Conservation (phyloP, 2,329 filamentous ascomycete species). For the Cryphonectria naterciae region DNA sequence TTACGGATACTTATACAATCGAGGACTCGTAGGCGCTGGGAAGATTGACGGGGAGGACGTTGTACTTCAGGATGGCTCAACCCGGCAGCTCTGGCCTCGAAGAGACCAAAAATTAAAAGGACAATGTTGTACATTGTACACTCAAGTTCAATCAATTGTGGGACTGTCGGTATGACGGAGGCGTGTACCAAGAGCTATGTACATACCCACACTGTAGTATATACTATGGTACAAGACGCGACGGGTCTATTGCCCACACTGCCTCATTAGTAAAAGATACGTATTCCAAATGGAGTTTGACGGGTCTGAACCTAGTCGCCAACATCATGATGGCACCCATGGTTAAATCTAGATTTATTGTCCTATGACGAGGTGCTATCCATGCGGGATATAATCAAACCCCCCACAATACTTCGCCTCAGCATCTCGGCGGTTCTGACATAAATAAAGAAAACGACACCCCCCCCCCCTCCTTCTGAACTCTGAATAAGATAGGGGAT, state of each 20-base stretch:
- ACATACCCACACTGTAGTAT: conserved; percentile 2
- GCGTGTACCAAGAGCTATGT: not conserved
- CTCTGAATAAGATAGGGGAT: not conserved
- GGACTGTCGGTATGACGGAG: conserved; percentile 15
- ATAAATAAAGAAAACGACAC: conserved; percentile 5
- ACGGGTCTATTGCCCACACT: not conserved
- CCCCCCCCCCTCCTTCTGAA: not conserved
- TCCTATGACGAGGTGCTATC: conserved; percentile 15
- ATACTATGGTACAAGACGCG: not conserved
- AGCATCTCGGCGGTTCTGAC: conserved; percentile 6
- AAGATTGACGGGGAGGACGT: conserved; percentile 9
- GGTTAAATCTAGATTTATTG: not conserved
- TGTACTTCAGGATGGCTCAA: conserved; percentile 12
- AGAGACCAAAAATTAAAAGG: conserved; percentile 14
- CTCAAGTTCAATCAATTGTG: conserved; percentile 17
- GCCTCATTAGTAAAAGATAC: conserved; percentile 6
- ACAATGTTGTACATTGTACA: conserved; percentile 14
- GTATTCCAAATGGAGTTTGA: conserved; percentile 10
- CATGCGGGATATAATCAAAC: not conserved
- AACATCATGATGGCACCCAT: conserved; percentile 22
- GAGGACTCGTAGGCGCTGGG: conserved; percentile 1
- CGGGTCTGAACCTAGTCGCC: conserved; percentile 10
- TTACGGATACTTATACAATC: conserved; percentile 25
- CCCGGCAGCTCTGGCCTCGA: conserved; percentile 5
- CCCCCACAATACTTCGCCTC: not conserved